These are phyloP conservation scores for Hemileccinum rubropunctum DNA, from an alignment of 768 basidiomycete genomes.

Conservation along the genomic window DNA sequence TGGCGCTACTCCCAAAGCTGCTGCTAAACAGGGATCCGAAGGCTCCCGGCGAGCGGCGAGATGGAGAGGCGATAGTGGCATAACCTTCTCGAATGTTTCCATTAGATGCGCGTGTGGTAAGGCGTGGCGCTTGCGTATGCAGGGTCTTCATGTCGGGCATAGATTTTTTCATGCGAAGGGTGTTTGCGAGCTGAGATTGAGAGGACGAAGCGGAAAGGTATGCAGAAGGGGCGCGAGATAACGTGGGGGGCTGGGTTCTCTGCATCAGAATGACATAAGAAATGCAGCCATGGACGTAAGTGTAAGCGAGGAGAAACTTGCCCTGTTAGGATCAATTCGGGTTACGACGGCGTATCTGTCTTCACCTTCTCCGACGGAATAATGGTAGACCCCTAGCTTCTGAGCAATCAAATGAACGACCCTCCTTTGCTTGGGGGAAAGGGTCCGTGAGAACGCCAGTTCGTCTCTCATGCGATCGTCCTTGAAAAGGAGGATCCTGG, in stretches of 20 bases:
- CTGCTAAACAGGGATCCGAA: conserved; percentile 69
- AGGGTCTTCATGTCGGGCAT: conserved; percentile 97
- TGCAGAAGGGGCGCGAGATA: conserved; percentile 79
- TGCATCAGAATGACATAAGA: conserved; percentile 20
- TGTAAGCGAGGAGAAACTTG: conserved; percentile 36
- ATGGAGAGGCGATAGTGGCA: conserved; percentile 81
- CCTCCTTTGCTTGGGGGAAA: conserved; percentile 81
- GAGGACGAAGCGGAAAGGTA: conserved; percentile 60
- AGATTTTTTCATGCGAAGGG: conserved; percentile 91
- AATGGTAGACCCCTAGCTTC: conserved; percentile 93
- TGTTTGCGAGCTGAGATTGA: conserved; percentile 41
- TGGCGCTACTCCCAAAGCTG: conserved; percentile 35
- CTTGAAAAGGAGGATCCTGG: conserved; percentile 94
- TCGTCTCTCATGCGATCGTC: conserved; percentile 97
- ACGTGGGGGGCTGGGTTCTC: conserved; percentile 52
- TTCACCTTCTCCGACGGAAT: conserved; percentile 89
- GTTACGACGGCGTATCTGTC: conserved; percentile 94
- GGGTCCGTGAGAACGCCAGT: conserved; percentile 89
- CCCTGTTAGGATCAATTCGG: conserved; percentile 81
- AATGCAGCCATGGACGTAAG: conserved; percentile 12
- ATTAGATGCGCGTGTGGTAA: conserved; percentile 79
- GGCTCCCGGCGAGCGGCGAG: conserved; percentile 69
- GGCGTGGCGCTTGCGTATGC: conserved; percentile 74
- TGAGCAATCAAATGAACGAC: conserved; percentile 96
- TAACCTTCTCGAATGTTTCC: conserved; percentile 86